These are phyloP conservation scores for Torulaspora maleeae DNA, from an alignment of 805 yeast genomes.

Conservation along the genomic window DNA sequence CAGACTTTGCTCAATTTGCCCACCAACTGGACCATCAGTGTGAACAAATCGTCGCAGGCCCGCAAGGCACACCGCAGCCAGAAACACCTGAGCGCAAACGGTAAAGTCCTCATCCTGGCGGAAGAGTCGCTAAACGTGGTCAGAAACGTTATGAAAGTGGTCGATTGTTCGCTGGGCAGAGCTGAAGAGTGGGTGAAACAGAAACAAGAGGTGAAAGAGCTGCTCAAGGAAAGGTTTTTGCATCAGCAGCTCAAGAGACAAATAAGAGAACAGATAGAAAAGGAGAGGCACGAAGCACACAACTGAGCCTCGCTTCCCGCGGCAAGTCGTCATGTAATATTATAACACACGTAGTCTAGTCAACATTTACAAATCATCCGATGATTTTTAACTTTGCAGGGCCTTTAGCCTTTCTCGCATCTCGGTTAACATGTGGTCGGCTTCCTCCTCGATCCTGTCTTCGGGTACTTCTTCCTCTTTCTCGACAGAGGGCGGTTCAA, in stretches of 20 bases:
- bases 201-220: slow-evolving; percentile 39
- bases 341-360: slow-evolving; percentile 3
- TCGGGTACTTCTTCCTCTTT: slow-evolving; percentile 37
- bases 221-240: slow-evolving; percentile 24
- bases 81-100: slow-evolving; percentile 45
- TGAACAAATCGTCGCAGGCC: slow-evolving; percentile 23
- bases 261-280: slow-evolving; percentile 27
- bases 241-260: slow-evolving; percentile 19
- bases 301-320: background rate
- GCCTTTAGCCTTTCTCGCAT: slow-evolving; percentile 90
- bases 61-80: slow-evolving; percentile 11
- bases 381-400: slow-evolving; percentile 49
- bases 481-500: slow-evolving; percentile 21
- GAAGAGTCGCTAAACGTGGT: slow-evolving; percentile 88
- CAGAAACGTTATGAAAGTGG: slow-evolving; percentile 71
- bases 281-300: slow-evolving; percentile 21
- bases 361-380: background rate
- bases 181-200: slow-evolving; percentile 79
- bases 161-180: slow-evolving; percentile 75
- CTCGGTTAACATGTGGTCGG: slow-evolving; percentile 67
- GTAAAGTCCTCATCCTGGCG: slow-evolving; percentile 73
- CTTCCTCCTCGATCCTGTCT: slow-evolving; percentile 54
- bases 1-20: slow-evolving; percentile 76
- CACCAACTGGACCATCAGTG: slow-evolving; percentile 54
- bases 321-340: background rate